Evolutionary conservation across 2,329 filamentous ascomycete species (phyloP).

Genomic region (Diplocarpon mali): DNA sequence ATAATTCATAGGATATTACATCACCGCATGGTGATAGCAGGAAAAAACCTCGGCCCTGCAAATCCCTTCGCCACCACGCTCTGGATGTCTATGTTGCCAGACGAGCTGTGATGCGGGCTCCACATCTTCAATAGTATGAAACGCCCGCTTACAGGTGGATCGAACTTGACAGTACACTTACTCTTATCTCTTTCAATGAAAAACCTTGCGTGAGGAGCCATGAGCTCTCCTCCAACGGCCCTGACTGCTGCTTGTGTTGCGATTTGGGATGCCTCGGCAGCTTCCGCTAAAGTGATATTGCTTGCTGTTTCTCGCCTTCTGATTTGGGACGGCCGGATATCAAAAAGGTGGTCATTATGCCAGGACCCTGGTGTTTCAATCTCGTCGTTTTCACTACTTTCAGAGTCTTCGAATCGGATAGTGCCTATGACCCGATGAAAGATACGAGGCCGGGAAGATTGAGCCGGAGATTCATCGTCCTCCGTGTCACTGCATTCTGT

Average conservation of each 20-base stretch:
- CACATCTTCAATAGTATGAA: constrained; percentile 87
- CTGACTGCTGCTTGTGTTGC: constrained; percentile 46
- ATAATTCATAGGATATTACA: neutral
- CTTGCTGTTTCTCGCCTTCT: constrained; percentile 23
- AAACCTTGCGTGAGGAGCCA: constrained; percentile 70
- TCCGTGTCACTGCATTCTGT: constrained; percentile 53
- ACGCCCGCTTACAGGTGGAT: constrained; percentile 68
- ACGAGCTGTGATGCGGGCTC: constrained; percentile 57
- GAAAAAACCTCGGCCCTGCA: constrained; percentile 77
- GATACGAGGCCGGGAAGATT: constrained; percentile 28
- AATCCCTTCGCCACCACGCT: constrained; percentile 75
- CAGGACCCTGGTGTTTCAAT: constrained; percentile 9
- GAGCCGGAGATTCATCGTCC: constrained; percentile 27
- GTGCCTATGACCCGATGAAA: constrained; percentile 40
- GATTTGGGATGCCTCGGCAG: constrained; percentile 29
- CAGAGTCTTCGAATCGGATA: constrained; percentile 40
- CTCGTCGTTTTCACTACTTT: constrained; percentile 17
- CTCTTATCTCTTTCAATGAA: constrained; percentile 73
- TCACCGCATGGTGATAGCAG: constrained; percentile 37
- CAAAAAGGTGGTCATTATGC: constrained; percentile 17
- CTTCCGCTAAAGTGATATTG: constrained; percentile 25
- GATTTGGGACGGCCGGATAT: constrained; percentile 8
- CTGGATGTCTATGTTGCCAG: constrained; percentile 77
- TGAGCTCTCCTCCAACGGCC: constrained; percentile 47
- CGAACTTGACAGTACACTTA: constrained; percentile 78